phyloP scores from a whole-genome alignment of 108 stramenopile species.

The Cylindrotheca fusiformis region DNA sequence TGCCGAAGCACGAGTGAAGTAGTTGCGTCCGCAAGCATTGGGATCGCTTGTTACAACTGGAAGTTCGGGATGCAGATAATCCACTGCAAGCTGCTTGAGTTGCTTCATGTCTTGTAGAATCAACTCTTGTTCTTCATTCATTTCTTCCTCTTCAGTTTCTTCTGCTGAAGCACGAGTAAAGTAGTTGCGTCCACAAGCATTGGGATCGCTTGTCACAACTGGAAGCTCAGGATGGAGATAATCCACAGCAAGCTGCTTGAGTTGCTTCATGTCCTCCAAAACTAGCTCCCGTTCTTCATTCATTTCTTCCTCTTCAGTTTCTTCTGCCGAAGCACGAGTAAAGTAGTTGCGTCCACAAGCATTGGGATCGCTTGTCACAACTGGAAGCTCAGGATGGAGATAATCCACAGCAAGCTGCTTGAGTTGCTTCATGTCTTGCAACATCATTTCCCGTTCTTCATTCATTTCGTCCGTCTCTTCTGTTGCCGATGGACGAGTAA shows the following conservation, averaged over 20 bases:
- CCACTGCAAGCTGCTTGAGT: slow-evolving; percentile 38
- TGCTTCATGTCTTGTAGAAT: slow-evolving; percentile 42
- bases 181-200: slow-evolving; percentile 52
- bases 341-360: slow-evolving; percentile 67
- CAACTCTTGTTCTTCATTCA: slow-evolving; percentile 37
- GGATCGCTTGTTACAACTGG: slow-evolving; percentile 36
- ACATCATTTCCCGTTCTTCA: slow-evolving; percentile 19
- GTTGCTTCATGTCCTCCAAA: slow-evolving; percentile 38
- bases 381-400: slow-evolving; percentile 56
- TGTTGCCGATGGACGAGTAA: slow-evolving; percentile 44
- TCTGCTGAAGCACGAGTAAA: slow-evolving; percentile 65
- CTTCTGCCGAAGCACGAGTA: slow-evolving; percentile 60
- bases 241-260: slow-evolving; percentile 57
- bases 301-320: slow-evolving; percentile 31
- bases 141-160: slow-evolving; percentile 34
- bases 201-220: slow-evolving; percentile 29
- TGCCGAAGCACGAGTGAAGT: slow-evolving; percentile 61
- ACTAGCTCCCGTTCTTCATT: slow-evolving; percentile 43
- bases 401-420: slow-evolving; percentile 47
- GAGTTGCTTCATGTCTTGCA: slow-evolving; percentile 24
- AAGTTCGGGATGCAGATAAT: slow-evolving; percentile 37
- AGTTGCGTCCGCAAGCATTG: slow-evolving; percentile 46
- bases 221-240: slow-evolving; percentile 62
- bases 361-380: slow-evolving; percentile 30
- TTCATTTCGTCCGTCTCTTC: slow-evolving; percentile 22